Base-by-base conservation (phyloP, 2,329 filamentous ascomycete species). In the Dryadomyces quercivorus region DNA sequence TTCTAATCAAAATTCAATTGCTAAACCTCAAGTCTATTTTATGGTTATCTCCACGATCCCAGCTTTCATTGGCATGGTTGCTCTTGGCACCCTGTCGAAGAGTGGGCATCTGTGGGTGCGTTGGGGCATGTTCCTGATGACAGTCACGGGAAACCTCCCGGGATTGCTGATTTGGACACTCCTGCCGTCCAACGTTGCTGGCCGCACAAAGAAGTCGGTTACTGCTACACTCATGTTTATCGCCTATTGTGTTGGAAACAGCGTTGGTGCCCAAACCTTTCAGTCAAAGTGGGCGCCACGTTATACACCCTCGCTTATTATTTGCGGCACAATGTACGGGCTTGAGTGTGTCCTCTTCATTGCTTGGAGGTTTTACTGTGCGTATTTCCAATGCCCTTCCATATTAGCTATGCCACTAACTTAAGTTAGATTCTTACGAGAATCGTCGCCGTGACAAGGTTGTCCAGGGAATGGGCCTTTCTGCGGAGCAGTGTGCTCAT, bases 121-220 rank as follows among this genome's bases (percentile, higher is more conserved):
- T 44, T 67, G 66, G 65, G 65, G 63, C 44, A 64, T 65, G 62
- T 67, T 64, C 42, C 59, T 67, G 31, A 58, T 67, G 52, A 55
- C 62, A 60, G 44, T 61, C 18, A 54, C 52, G 7, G 52, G 52
- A 18, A 45, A 54, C 40, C 49, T 57, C 15, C 49, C 55, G 5
- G 52, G 52, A 3, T 48, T 54, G 36, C 42, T 58, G 51, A 56
- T 56, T 36, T 58, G 57, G 57, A 56, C 54, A 16, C 12, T 56
- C 6, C 42, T 56, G 51, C 54, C 54, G 2, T 59, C 57, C 50
- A 59, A 59, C 42, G 50, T 59, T 2, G 57, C 57, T 16, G 57
- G 57, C 31, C 57, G 55, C 21, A 57, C 57, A 2, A 59, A 59
- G 20, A 57, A 57, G 49, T 56, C 57, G 12, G 51, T 59, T 18